Conservation (phyloP, 306 rosid species). For the Fragaria vesca region DNA sequence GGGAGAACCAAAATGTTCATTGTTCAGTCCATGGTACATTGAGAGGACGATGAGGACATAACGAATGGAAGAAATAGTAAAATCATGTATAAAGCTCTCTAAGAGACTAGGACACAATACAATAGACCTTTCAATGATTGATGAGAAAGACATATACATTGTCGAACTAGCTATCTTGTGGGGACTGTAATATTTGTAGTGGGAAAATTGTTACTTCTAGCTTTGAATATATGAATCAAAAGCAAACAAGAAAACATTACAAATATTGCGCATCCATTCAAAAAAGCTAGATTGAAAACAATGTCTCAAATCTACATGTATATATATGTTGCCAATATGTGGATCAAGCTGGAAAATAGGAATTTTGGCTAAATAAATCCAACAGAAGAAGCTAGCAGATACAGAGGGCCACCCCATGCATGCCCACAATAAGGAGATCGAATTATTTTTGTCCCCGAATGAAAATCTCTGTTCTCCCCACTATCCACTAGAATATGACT, state of each 20-base stretch:
- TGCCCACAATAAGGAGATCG: constrained; percentile 9
- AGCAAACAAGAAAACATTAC: constrained; percentile 11
- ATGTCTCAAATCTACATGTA: constrained; percentile 20
- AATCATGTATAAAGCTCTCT: background rate
- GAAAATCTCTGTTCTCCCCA: constrained; percentile 27
- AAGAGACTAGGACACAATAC: background rate
- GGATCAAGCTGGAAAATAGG: constrained; percentile 19
- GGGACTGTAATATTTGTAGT: constrained; percentile 20
- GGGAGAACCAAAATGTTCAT: background rate
- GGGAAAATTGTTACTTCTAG: constrained; percentile 20
- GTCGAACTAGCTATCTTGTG: constrained; percentile 27
- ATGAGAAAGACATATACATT: constrained; percentile 17
- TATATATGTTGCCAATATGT: constrained; percentile 24
- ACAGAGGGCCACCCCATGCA: constrained; percentile 36
- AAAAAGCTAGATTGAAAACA: constrained; percentile 37
- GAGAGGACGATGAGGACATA: background rate
- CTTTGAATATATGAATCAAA: constrained; percentile 15
- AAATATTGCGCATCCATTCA: constrained; percentile 27
- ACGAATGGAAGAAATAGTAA: background rate
- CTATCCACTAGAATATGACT: constrained; percentile 8
- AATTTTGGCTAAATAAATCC: constrained; percentile 25
- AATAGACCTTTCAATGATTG: constrained; percentile 19
- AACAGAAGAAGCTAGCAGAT: constrained; percentile 2
- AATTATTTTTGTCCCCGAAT: constrained; percentile 47
- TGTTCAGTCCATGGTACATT: background rate